Evolutionary conservation across 2,329 filamentous ascomycete species (phyloP).

Genomic region (Cryphonectria nitschkei): DNA sequence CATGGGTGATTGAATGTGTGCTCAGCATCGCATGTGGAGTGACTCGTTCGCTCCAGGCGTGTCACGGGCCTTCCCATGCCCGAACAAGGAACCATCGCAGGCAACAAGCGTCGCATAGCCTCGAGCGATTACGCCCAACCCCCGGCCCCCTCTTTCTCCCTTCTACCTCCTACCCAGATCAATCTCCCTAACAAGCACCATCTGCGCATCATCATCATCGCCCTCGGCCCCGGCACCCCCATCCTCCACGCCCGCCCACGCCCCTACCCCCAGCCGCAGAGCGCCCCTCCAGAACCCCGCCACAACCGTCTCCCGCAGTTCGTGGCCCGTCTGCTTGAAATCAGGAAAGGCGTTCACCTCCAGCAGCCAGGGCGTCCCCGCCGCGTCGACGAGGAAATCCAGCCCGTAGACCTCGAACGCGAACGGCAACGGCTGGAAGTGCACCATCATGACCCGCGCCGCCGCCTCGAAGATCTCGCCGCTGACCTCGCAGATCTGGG

Average conservation of each 20-base stretch:
- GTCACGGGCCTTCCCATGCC: background rate
- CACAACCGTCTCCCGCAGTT: constrained; percentile 68
- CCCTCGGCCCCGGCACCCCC: constrained; percentile 32
- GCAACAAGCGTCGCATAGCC: background rate
- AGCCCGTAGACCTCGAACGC: constrained; percentile 92
- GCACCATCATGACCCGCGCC: constrained; percentile 78
- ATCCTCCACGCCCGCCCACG: constrained; percentile 63
- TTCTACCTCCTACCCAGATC: constrained; percentile 51
- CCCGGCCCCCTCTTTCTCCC: constrained; percentile 16
- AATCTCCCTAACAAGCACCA: constrained; percentile 58
- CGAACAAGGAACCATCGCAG: background rate
- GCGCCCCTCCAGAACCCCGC: constrained; percentile 77
- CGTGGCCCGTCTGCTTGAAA: constrained; percentile 86
- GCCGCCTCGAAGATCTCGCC: constrained; percentile 86
- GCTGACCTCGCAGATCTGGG: constrained; percentile 74
- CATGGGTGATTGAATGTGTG: background rate
- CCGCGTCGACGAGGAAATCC: constrained; percentile 80
- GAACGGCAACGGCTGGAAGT: constrained; percentile 89
- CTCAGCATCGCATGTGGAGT: too few species aligned
- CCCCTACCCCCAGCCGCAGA: constrained; percentile 65
- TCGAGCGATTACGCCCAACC: constrained; percentile 3
- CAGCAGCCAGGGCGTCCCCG: constrained; percentile 71
- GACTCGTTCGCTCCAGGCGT: background rate
- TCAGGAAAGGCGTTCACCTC: constrained; percentile 97
- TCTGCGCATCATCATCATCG: constrained; percentile 41